Evolutionary conservation across 23 red algal species (phyloP), one percentile per base, ranked within the genome.

Genomic region (Gracilaria domingensis): DNA sequence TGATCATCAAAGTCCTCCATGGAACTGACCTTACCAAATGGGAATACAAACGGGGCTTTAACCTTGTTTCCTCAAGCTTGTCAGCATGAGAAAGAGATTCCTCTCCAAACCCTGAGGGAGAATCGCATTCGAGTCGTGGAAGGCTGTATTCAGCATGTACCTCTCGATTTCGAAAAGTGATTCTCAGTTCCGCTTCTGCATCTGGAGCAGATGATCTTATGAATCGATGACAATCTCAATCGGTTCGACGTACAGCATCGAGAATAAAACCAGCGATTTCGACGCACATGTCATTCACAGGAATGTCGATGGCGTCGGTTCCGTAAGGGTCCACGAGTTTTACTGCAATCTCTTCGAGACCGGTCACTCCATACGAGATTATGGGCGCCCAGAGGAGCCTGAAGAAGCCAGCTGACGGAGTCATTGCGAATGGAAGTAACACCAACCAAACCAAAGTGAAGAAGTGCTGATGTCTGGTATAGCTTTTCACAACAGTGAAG

Each of bases 321-420:
- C 84, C 84, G 53, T 51, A 75, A 8, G 84, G 84, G 35, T 88
- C 84, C 0, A 58, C 69, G 14, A 88, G 84, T 62, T 76, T 75
- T 24, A 60, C 70, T 34, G 84, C 84, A 47, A 88, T 75, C 6
- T 53, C 48, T 69, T 88, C 84, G 8, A 88, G 30, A 30, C 50
- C 84, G n/a, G 73, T 29, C 2, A 88, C 84, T 28, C 84, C 84
- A 77, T 60, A 88, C 1, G 67, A 88, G 0, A 88, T 75, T 38
- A 88, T 72, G 34, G 84, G 84, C 28, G 84, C 67, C 84, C 84
- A 88, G 20, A 88, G 54, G 1, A 88, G 13, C 16, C 69, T 88
- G 54, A 58, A 88, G 26, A 64, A 88, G 0, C 84, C 84, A 20
- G 84, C 39, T 0, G 33, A 20, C 62, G 84, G 37, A 21, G 84